These are phyloP conservation scores for Penicillium nordicum DNA, from an alignment of 2,329 filamentous ascomycete genomes.

Conservation along the genomic window DNA sequence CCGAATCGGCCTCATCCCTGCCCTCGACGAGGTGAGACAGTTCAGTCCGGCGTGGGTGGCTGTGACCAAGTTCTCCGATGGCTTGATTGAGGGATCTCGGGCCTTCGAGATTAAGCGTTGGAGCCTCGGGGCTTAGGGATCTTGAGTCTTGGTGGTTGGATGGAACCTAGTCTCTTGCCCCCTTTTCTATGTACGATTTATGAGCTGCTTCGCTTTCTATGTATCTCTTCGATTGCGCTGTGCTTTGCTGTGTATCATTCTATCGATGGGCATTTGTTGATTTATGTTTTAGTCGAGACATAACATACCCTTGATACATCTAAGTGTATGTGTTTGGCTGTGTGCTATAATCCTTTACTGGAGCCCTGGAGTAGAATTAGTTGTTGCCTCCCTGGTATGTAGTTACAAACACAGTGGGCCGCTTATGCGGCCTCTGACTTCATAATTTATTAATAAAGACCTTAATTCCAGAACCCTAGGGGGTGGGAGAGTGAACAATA, in stretches of 20 bases:
- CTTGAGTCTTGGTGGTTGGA: neutral
- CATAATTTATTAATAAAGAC: too few species aligned
- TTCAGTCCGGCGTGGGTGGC: conserved; percentile 79
- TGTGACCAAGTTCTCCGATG: conserved; percentile 70
- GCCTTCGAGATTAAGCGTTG: conserved; percentile 52
- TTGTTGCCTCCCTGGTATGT: neutral
- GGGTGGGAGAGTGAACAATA: too few species aligned
- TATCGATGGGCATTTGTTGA: neutral
- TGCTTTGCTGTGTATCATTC: neutral
- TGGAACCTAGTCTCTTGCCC: neutral
- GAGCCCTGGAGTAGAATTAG: neutral
- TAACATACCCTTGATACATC: neutral
- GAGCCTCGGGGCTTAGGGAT: neutral
- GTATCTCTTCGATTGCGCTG: neutral
- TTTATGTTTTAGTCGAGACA: neutral
- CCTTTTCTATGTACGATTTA: conserved; percentile 7
- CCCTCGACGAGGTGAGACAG: conserved; percentile 72
- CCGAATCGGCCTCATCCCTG: conserved; percentile 66
- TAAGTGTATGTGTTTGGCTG: neutral
- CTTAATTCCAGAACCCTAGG: too few species aligned
- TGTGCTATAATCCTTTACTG: neutral
- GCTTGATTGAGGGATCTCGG: conserved; percentile 77
- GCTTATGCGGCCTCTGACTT: too few species aligned
- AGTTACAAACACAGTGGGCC: neutral
- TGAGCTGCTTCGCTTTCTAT: neutral